Base-by-base conservation (phyloP, 345 rosid genomes). In the Turritis glabra region DNA sequence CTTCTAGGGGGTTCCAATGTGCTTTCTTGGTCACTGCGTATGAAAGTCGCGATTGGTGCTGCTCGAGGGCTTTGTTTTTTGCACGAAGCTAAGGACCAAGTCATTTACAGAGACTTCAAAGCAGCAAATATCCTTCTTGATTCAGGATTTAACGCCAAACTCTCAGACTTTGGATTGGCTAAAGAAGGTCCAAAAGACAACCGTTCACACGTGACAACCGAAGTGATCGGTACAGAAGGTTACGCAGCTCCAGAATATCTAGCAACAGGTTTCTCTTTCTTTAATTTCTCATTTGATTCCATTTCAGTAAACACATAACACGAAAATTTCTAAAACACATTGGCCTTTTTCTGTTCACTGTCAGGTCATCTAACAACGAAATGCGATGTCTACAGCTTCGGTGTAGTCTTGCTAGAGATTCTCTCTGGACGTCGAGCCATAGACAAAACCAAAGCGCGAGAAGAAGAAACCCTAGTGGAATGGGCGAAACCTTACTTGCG, bases 121-220 rank as follows among this genome's bases (percentile, higher is more conserved):
- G 76, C 96, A 66, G 80, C 92, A 29, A 93, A 93, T 79, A 83
- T 93, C 64, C 87, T 93, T 15, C 80, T 90, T 12, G 97, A 93
- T 80, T 77, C 82, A 73, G 97, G 82, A 29, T 91, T 81, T 68
- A 86, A 82, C 65, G 90, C 93, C 8, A 90, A 84, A 79, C 95
- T 94, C 71, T 91, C 99, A 23, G 99, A 94, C 79, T 94, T 94
- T 79, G 99, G 99, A 43, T 80, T 94, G 65, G 99, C 97, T 30
- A 85, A 93, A 83, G 96, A 90, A 74, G 97, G 97, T 13, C 97
- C 99, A 10, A 91, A 85, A 3, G 99, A 90, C 40, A 89, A 94
- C 46, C 87, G 85, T 69, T 91, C 93, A 64, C 99, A 94, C 57
- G 97, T 94, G 27, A 90, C 97, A 9, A 91, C 99, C 5, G 85